Evolutionary conservation across 2,329 filamentous ascomycete genomes (phyloP).

Genomic region (Westerdykella ornata): DNA sequence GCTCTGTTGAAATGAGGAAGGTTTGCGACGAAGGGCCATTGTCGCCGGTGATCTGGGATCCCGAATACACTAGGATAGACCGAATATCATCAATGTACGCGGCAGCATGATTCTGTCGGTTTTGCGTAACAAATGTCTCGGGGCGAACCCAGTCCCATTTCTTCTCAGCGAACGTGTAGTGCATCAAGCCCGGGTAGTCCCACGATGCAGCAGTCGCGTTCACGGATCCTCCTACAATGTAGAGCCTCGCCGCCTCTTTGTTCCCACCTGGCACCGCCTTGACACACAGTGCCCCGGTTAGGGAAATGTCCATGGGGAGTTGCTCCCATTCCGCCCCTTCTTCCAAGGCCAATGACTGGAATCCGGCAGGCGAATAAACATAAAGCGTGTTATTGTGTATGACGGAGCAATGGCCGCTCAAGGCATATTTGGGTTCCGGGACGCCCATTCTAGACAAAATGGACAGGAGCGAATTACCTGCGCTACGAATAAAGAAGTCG

Average conservation of each 20-base stretch:
- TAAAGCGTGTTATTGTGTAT: constrained; percentile 78
- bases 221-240: constrained; percentile 66
- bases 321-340: constrained; percentile 65
- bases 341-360: constrained; percentile 65
- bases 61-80: constrained; percentile 74
- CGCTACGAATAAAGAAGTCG: not conserved
- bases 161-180: constrained; percentile 52
- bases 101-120: constrained; percentile 68
- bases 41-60: constrained; percentile 55
- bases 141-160: constrained; percentile 54
- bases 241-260: constrained; percentile 58
- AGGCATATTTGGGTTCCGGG: constrained; percentile 60
- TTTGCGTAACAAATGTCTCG: constrained; percentile 51
- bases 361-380: constrained; percentile 67
- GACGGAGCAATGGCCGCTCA: constrained; percentile 75
- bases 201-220: constrained; percentile 33
- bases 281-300: constrained; percentile 72
- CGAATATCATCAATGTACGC: constrained; percentile 65
- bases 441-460: constrained; percentile 54
- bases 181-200: constrained; percentile 68
- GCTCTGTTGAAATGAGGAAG: constrained; percentile 61
- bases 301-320: constrained; percentile 59
- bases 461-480: not conserved
- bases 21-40: constrained; percentile 60
- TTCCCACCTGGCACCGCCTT: constrained; percentile 56